phyloP scores from a whole-genome alignment of 1,139 yeast species.

The Taphrina confusa region DNA sequence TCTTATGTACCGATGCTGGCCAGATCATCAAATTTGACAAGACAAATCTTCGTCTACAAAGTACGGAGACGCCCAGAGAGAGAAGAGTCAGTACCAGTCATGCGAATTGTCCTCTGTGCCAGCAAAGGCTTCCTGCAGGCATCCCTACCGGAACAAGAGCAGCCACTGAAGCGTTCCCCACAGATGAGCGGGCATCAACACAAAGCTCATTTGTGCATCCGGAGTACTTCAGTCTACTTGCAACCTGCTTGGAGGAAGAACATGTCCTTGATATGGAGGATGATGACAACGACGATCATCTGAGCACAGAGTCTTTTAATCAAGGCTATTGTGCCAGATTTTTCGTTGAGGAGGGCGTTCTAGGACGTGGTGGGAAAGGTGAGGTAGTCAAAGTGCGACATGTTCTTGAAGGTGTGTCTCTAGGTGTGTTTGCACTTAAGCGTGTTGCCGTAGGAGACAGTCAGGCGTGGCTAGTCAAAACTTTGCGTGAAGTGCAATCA shows the following conservation, averaged over 20 bases:
- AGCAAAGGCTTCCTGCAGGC: constrained; percentile 7
- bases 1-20: constrained; percentile 12
- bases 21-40: background rate
- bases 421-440: constrained; percentile 81
- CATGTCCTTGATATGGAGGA: constrained; percentile 14
- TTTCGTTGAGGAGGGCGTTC: constrained; percentile 54
- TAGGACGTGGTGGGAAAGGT: constrained; percentile 85
- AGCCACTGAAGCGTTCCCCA: background rate
- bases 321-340: constrained; percentile 72
- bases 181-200: background rate
- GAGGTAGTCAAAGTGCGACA: constrained; percentile 83
- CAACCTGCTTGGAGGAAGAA: constrained; percentile 22
- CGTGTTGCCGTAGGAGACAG: constrained; percentile 81
- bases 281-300: constrained; percentile 4
- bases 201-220: constrained; percentile 26
- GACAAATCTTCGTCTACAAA: background rate
- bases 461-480: constrained; percentile 64
- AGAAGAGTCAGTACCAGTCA: background rate
- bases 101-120: constrained; percentile 25
- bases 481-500: constrained; percentile 74
- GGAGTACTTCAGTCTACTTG: constrained; percentile 29
- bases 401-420: constrained; percentile 63
- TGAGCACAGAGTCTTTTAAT: constrained; percentile 45
- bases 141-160: background rate
- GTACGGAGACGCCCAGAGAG: background rate